A percentile compares a stretch with the other conserved stretches of the same genome.
Conservation (phyloP, 805 yeast species). For the Lipomyces orientalis region DNA sequence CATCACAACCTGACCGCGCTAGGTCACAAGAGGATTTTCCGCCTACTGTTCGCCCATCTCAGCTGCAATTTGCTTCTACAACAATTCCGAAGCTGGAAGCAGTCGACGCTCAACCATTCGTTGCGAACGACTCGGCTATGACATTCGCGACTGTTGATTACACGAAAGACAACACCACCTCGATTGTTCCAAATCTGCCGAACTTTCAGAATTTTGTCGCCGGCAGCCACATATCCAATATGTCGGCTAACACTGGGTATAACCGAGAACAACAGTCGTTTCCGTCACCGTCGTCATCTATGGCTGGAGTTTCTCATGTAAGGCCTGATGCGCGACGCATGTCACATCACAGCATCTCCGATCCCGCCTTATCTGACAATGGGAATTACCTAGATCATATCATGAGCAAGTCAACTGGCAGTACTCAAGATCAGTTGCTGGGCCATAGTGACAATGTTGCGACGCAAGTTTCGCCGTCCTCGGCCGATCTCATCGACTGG, state of each 20-base stretch:
- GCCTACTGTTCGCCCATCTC: not conserved
- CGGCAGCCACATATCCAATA: too few relatives aligned
- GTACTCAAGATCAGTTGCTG: not conserved
- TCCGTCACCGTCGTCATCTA: too few relatives aligned
- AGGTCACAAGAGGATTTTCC: not conserved
- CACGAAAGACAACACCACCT: not conserved
- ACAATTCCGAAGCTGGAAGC: not conserved
- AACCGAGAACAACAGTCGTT: not conserved
- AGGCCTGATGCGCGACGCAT: not conserved
- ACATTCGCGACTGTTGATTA: not conserved
- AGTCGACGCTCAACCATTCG: not conserved
- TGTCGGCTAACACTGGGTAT: not conserved
- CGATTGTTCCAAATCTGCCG: not conserved
- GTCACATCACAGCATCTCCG: not conserved
- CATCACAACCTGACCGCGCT: not conserved
- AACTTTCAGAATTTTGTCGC: not conserved
- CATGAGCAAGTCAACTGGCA: not conserved
- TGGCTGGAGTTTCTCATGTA: not conserved
- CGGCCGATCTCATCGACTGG: conserved; percentile 47
- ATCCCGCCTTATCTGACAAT: not conserved
- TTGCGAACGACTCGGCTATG: not conserved
- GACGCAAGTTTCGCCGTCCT: conserved; percentile 11
- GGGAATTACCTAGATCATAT: not conserved
- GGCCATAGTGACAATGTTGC: not conserved
- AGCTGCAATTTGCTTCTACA: not conserved